Evolutionary conservation across 257 asterid genomes (phyloP), one percentile per base, ranked within the genome.

Genomic region (Solanum dulcamara): DNA sequence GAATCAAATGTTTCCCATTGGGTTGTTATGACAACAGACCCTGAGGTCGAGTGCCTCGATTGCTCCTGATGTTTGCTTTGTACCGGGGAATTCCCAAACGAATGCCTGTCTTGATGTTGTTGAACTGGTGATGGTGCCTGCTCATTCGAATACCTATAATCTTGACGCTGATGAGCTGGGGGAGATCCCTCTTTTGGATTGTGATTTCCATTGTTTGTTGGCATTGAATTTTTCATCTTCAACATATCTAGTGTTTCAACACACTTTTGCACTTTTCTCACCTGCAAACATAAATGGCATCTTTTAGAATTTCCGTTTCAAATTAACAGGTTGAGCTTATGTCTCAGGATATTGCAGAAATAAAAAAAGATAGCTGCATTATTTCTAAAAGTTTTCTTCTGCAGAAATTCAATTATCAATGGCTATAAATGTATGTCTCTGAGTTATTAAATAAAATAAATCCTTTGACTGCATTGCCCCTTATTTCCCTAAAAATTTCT

Each of bases 1-100:
- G 91, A 37, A 87, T 90, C 92, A 70, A 90, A 90, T 4, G 91
- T 90, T 80, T 90, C 92, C 92, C 92, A 90, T 20, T 87, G 92
- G 0, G 92, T 90, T 17, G 92, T 90, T 66, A 88, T 85, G 15
- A 90, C 86, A 66, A 90, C 90, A n/a, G 88, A 57, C 74, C 89
- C 88, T n/a, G 92, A 90, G 40, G 80, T 22, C 13, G 88, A 86
- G 50, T 84, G 84, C 83, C 87, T 88, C 8, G 88, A 35, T 55
- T 84, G 81, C 48, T 88, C 71, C 33, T 66, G 62, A 59, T 75
- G 80, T 67, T 67, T 57, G 68, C 30, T 64, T 68, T 51, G 42
- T 42, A 46, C 48, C 2, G 81, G 38, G 33, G 62, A 81, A 81
- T 81, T 9, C 50, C 26, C 81, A 71, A 75, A 17, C 1, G 88